Conservation (phyloP, 345 rosid genomes). For the Eucalyptus erythrocorys region DNA sequence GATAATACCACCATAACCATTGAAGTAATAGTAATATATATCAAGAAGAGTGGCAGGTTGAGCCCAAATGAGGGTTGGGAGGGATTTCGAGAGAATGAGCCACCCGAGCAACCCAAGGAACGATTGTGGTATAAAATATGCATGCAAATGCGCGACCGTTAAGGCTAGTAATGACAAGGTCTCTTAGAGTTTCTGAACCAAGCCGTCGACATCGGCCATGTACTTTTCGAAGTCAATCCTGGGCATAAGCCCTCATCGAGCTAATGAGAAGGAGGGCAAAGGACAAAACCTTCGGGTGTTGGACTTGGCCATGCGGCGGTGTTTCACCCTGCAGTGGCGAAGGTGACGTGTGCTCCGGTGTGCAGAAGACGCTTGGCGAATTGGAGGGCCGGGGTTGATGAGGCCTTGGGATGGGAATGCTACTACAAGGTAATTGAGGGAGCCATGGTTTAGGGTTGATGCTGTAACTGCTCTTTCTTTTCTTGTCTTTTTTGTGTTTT, state of each 20-base stretch:
- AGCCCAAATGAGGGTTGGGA: constrained; percentile 31
- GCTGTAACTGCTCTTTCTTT: not conserved
- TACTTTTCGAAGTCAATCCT: constrained; percentile 1
- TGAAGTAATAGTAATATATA: constrained; percentile 44
- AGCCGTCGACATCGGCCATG: constrained; percentile 27
- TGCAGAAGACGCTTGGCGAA: constrained; percentile 49
- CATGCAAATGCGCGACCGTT: constrained; percentile 13
- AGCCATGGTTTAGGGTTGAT: not conserved
- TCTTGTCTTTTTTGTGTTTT: not conserved
- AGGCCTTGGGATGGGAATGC: constrained; percentile 56
- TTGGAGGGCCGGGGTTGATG: constrained; percentile 46
- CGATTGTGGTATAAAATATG: constrained; percentile 35
- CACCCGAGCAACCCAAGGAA: constrained; percentile 43
- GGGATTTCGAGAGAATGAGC: constrained; percentile 40
- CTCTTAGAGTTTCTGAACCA: constrained; percentile 23
- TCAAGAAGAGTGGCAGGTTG: constrained; percentile 58
- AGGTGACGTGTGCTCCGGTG: constrained; percentile 38
- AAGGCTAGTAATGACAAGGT: constrained; percentile 6
- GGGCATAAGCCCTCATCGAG: constrained; percentile 32
- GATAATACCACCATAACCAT: constrained; percentile 19
- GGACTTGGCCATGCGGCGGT: constrained; percentile 25
- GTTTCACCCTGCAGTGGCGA: constrained; percentile 18
- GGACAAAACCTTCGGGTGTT: constrained; percentile 11
- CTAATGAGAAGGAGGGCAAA: constrained; percentile 42
- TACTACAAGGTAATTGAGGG: constrained; percentile 38